phyloP scores from a whole-genome alignment of 1,284 basidiomycete genomes.

The Rhodotorula sp. region DNA sequence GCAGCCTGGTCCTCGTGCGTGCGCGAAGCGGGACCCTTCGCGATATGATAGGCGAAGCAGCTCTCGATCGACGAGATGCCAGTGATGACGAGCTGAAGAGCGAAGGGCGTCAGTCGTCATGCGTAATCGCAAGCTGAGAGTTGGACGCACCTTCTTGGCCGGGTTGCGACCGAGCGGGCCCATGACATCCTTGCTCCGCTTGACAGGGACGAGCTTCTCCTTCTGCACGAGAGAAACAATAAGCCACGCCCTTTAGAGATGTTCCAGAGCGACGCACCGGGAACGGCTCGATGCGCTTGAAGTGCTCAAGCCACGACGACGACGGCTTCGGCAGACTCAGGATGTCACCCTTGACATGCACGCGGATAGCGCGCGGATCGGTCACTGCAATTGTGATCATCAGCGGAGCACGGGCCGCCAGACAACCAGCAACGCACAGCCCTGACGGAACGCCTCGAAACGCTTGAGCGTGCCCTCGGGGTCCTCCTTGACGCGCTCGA shows the following conservation, averaged over 20 bases:
- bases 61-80: constrained; percentile 93
- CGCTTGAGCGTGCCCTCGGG: constrained; percentile 71
- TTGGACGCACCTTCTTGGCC: constrained; percentile 62
- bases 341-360: constrained; percentile 86
- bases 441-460: constrained; percentile 70
- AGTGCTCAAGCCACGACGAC: constrained; percentile 70
- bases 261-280: constrained; percentile 54
- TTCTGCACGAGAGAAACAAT: constrained; percentile 52
- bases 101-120: neutral
- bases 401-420: neutral
- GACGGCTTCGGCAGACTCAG: constrained; percentile 70
- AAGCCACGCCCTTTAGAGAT: neutral
- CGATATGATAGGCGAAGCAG: constrained; percentile 77
- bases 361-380: constrained; percentile 75
- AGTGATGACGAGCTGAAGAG: constrained; percentile 72
- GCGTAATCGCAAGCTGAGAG: neutral
- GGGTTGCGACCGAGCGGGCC: constrained; percentile 74
- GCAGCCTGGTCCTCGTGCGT: constrained; percentile 79
- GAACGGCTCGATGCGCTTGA: constrained; percentile 57
- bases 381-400: constrained; percentile 60
- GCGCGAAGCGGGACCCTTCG: constrained; percentile 60
- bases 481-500: constrained; percentile 69
- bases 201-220: constrained; percentile 65
- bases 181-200: constrained; percentile 68
- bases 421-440: constrained; percentile 58